These are phyloP conservation scores for Dissophora ornata DNA, from an alignment of 192 early-diverging fungal genomes.

Conservation along the genomic window DNA sequence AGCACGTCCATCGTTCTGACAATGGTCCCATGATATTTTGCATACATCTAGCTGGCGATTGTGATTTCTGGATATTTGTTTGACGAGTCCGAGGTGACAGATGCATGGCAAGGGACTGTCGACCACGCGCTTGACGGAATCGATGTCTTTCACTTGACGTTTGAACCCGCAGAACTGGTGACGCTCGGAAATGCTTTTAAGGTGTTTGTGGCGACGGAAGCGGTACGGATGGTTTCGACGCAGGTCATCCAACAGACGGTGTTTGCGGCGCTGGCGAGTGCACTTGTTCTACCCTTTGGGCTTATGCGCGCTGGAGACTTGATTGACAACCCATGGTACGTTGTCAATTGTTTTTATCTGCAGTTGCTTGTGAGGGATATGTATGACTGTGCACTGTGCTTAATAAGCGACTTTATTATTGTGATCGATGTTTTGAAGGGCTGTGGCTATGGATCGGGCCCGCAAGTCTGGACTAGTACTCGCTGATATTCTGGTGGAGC, in stretches of 20 bases:
- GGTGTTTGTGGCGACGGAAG: constrained; percentile 61
- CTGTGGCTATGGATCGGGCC: constrained; percentile 62
- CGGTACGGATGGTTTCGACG: constrained; percentile 59
- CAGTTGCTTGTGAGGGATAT: too few species aligned
- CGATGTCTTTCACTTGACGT: constrained; percentile 64
- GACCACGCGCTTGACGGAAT: constrained; percentile 25
- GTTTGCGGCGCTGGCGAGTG: constrained; percentile 61
- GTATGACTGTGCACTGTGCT: too few species aligned
- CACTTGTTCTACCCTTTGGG: constrained; percentile 61
- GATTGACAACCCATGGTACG: constrained; percentile 71
- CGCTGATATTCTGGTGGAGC: constrained; percentile 64
- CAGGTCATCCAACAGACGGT: constrained; percentile 63
- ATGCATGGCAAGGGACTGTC: constrained; percentile 60
- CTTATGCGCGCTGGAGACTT: constrained; percentile 65
- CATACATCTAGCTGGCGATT: constrained; percentile 55
- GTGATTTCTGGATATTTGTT: constrained; percentile 70
- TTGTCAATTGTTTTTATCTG: neutral
- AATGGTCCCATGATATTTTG: too few species aligned
- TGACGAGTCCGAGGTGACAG: constrained; percentile 39
- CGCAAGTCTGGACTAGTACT: constrained; percentile 66
- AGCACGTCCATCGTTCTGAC: too few species aligned
- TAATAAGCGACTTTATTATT: too few species aligned
- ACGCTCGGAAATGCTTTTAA: constrained; percentile 62
- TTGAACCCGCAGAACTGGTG: constrained; percentile 59
- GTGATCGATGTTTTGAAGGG: constrained; percentile 15